Conservation (phyloP, 176 grass and related monocot species). For the Ensete glaucum region DNA sequence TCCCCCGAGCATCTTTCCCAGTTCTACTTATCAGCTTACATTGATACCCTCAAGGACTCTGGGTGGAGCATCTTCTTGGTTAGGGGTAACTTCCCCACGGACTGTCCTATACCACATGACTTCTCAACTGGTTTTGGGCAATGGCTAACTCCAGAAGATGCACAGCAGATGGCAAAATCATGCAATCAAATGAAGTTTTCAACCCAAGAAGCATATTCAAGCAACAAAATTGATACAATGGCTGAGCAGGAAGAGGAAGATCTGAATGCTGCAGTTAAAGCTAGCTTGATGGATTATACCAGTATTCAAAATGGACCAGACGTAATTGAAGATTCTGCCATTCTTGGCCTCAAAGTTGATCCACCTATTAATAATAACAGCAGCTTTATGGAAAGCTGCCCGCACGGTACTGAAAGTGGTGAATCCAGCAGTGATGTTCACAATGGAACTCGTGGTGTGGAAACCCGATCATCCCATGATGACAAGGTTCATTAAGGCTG, state of each 20-base stretch:
- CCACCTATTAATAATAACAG: neutral
- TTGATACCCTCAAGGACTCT: constrained; percentile 77
- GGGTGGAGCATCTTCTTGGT: constrained; percentile 91
- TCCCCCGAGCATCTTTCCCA: constrained; percentile 87
- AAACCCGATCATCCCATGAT: neutral
- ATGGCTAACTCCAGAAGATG: constrained; percentile 87
- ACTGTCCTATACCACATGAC: constrained; percentile 65
- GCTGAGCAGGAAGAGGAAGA: constrained; percentile 75
- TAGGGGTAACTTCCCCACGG: constrained; percentile 81
- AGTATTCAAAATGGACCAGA: neutral
- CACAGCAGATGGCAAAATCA: constrained; percentile 53
- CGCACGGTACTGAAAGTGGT: neutral
- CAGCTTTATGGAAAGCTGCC: neutral
- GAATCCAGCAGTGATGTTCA: neutral
- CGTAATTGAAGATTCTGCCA: constrained; percentile 13
- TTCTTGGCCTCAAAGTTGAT: neutral
- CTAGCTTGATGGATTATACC: constrained; percentile 65
- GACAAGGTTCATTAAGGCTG: neutral
- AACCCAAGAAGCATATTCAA: constrained; percentile 14
- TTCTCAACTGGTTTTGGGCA: constrained; percentile 65
- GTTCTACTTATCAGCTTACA: constrained; percentile 87
- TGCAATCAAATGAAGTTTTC: constrained; percentile 49
- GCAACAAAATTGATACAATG: constrained; percentile 57
- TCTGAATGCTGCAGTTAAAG: constrained; percentile 77
- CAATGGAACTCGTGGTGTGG: neutral